phyloP scores from a whole-genome alignment of 129 eudicot species.

The Lactuca sativa region DNA sequence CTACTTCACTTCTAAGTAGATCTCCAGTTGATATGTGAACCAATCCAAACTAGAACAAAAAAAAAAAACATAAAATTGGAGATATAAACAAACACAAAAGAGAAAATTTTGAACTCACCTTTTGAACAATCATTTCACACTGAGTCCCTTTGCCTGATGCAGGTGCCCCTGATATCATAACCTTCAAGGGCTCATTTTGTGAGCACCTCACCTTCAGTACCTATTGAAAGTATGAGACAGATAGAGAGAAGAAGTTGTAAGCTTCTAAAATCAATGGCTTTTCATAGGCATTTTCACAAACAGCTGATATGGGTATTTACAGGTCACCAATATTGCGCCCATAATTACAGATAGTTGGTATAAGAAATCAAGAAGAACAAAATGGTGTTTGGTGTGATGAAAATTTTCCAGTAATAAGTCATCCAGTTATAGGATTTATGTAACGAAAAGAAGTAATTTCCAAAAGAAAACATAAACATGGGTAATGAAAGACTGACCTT shows the following conservation, averaged over 20 bases:
- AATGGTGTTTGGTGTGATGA: neutral
- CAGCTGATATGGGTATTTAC: constrained; percentile 10
- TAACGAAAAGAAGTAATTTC: neutral
- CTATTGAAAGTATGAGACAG: constrained; percentile 26
- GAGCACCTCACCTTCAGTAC: constrained; percentile 51
- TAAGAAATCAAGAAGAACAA: neutral
- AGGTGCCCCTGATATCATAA: constrained; percentile 97
- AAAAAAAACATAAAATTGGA: neutral
- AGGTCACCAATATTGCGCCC: neutral
- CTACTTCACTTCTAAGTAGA: constrained; percentile 90
- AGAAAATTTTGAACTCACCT: constrained; percentile 34
- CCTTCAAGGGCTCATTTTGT: constrained; percentile 71
- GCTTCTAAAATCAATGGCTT: neutral
- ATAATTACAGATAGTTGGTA: neutral
- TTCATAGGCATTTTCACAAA: constrained; percentile 31
- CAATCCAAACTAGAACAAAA: constrained; percentile 68
- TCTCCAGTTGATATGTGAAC: constrained; percentile 99
- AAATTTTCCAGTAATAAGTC: neutral
- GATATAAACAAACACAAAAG: constrained; percentile 6
- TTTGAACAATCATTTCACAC: constrained; percentile 80
- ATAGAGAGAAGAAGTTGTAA: too few species aligned
- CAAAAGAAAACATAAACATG: neutral
- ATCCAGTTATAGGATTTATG: neutral
- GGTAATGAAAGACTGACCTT: constrained; percentile 46
- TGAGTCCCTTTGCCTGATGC: constrained; percentile 99